Conservation (phyloP, 768 basidiomycete species). For the Hericium erinaceus region DNA sequence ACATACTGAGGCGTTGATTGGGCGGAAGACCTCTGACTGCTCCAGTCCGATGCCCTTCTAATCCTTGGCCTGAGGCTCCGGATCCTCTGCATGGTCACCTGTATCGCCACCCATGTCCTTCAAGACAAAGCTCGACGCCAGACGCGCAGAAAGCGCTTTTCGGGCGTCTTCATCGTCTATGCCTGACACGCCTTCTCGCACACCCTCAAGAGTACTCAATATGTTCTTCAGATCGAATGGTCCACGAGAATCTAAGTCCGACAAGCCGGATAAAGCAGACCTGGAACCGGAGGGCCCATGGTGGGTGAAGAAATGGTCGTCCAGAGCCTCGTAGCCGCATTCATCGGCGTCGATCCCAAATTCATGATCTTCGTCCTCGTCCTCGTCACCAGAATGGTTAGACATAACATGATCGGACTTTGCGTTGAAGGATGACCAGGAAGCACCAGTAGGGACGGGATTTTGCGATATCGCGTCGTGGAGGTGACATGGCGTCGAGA, state of each 20-base stretch:
- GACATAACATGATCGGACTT: conserved; percentile 32
- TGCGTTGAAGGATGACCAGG: conserved; percentile 48
- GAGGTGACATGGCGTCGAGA: neutral
- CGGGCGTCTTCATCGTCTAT: conserved; percentile 11
- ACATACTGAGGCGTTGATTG: too few species aligned
- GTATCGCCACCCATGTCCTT: conserved; percentile 6
- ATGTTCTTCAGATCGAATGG: conserved; percentile 10
- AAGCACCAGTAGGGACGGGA: conserved; percentile 21
- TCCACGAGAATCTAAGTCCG: neutral
- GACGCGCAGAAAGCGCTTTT: conserved; percentile 8
- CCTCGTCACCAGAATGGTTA: conserved; percentile 22
- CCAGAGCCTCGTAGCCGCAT: conserved; percentile 11
- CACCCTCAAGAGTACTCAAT: conserved; percentile 3
- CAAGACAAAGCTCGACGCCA: conserved; percentile 13
- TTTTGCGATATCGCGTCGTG: conserved; percentile 10
- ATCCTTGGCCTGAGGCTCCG: neutral
- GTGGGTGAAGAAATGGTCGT: conserved; percentile 4
- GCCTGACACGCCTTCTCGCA: conserved; percentile 10
- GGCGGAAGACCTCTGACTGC: too few species aligned
- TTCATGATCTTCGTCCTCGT: conserved; percentile 23
- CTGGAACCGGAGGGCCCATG: neutral
- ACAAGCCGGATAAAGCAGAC: neutral
- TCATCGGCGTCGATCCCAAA: neutral
- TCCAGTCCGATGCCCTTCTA: too few species aligned
- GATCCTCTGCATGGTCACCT: neutral